Conservation (phyloP, 805 yeast genomes). For the Ogataea salicorniae region DNA sequence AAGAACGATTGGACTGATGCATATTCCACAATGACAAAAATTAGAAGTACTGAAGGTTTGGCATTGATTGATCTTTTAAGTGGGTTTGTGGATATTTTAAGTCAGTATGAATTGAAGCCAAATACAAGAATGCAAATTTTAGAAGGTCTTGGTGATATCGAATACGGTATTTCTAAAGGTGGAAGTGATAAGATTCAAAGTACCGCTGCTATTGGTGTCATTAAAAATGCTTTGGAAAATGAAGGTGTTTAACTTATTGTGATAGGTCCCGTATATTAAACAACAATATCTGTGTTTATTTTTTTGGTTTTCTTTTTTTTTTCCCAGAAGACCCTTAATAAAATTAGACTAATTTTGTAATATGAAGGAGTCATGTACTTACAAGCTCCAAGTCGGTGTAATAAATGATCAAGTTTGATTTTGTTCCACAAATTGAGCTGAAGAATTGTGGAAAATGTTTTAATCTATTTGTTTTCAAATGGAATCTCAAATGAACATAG, state of each 20-base stretch:
- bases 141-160: conserved; percentile 77
- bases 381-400: no score
- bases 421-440: no score
- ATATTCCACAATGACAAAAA: conserved; percentile 54
- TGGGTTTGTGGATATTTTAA: conserved; percentile 69
- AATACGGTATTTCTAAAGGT: conserved; percentile 86
- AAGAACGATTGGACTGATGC: conserved; percentile 87
- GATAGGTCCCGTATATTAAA: not conserved
- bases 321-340: no score
- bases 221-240: conserved; percentile 60
- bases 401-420: no score
- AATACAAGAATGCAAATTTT: conserved; percentile 59
- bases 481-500: no score
- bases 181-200: conserved; percentile 88
- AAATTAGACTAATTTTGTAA: no score
- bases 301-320: no score
- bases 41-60: conserved; percentile 72
- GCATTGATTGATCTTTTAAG: conserved; percentile 83
- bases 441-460: no score
- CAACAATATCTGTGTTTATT: not conserved
- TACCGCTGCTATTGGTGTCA: conserved; percentile 83
- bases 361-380: no score
- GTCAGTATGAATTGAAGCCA: conserved; percentile 58
- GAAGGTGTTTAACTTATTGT: conserved; percentile 22
- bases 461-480: no score